These are phyloP conservation scores for Candolleomyces efflorescens DNA, from an alignment of 768 basidiomycete genomes.

Conservation along the genomic window DNA sequence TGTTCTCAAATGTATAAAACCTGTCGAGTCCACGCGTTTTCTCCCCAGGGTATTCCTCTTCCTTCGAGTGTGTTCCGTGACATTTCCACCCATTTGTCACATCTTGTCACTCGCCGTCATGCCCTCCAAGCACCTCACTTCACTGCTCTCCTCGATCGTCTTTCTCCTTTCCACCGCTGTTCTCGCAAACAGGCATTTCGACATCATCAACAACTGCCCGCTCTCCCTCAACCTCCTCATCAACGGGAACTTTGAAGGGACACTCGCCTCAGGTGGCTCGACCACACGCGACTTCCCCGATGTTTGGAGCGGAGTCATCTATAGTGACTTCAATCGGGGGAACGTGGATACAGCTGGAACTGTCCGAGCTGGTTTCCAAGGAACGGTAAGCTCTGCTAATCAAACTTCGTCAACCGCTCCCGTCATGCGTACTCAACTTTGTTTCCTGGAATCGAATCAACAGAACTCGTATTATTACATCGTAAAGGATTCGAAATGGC, in stretches of 20 bases:
- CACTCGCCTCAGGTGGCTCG: conserved; percentile 15
- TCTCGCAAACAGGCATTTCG: conserved; percentile 11
- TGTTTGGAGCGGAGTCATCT: conserved; percentile 21
- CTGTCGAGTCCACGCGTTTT: too few relatives aligned
- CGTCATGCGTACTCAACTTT: too few relatives aligned
- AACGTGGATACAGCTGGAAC: conserved; percentile 18
- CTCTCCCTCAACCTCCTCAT: conserved; percentile 18
- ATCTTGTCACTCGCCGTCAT: neutral
- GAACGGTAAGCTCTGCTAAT: conserved; percentile 10
- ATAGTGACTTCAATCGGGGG: conserved; percentile 21
- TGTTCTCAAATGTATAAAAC: too few relatives aligned
- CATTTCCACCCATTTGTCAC: too few relatives aligned
- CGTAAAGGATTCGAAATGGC: conserved; percentile 18
- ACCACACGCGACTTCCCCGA: conserved; percentile 13
- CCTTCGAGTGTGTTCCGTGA: too few relatives aligned
- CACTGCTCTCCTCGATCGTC: neutral
- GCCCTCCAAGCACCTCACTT: neutral
- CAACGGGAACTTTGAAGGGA: conserved; percentile 18
- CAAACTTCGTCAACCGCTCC: too few relatives aligned
- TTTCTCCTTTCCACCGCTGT: neutral
- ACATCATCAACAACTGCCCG: conserved; percentile 24
- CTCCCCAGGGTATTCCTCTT: too few relatives aligned
- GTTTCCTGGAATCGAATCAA: neutral
- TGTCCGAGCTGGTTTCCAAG: conserved; percentile 21
- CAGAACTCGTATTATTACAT: conserved; percentile 22